Evolutionary conservation across 2,329 filamentous ascomycete genomes (phyloP).

Genomic region (Trichoderma sp.): DNA sequence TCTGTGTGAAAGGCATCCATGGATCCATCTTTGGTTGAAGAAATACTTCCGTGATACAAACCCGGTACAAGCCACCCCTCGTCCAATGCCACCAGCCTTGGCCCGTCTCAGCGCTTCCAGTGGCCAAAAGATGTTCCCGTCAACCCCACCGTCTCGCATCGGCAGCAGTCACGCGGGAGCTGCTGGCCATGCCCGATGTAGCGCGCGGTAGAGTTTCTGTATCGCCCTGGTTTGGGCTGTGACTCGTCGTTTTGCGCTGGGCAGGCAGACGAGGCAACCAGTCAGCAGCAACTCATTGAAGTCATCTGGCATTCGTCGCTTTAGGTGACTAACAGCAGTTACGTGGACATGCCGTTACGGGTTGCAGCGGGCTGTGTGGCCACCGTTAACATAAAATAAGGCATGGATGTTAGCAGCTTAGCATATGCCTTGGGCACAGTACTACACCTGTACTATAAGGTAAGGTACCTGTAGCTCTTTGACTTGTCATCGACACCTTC

Average conservation of each 20-base stretch:
- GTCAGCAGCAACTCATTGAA: not conserved
- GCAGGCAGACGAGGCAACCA: slow-evolving; percentile 9
- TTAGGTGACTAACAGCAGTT: not conserved
- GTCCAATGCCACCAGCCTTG: not conserved
- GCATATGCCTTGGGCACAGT: not conserved
- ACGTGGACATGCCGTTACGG: not conserved
- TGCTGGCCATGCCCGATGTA: not conserved
- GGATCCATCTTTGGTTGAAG: not conserved
- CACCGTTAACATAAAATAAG: not conserved
- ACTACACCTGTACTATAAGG: no score
- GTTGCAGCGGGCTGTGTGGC: not conserved
- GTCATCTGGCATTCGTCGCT: not conserved
- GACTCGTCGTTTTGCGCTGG: not conserved
- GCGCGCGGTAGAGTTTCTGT: not conserved
- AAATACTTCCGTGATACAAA: not conserved
- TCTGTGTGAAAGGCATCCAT: not conserved
- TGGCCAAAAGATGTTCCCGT: not conserved
- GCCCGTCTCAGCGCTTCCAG: not conserved
- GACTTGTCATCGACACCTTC: not conserved
- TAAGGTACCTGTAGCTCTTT: not conserved
- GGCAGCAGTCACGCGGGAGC: slow-evolving; percentile 2
- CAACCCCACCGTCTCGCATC: slow-evolving; percentile 12
- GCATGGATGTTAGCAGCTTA: not conserved
- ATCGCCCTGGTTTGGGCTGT: not conserved
- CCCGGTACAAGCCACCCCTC: not conserved